phyloP scores from a whole-genome alignment of 495 filamentous ascomycete species.

The Podospora sp. region DNA sequence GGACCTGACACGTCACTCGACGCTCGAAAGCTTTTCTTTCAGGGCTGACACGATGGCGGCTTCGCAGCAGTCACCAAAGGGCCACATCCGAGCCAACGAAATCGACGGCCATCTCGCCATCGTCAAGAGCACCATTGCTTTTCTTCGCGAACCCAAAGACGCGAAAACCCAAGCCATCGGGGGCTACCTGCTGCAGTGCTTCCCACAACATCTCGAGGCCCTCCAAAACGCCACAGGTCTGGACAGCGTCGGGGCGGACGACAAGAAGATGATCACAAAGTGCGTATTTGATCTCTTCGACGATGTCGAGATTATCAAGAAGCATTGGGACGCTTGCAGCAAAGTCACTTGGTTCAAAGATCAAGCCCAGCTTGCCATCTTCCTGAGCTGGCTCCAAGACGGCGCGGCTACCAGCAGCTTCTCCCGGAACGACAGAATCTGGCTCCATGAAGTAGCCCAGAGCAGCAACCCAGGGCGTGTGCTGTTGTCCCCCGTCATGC shows the following conservation, averaged over 20 bases:
- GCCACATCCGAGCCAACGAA: conserved; percentile 2
- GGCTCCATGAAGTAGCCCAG: background rate
- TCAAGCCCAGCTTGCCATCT: conserved; percentile 1
- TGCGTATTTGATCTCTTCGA: conserved; percentile 1
- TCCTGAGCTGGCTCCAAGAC: background rate
- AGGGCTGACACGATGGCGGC: background rate
- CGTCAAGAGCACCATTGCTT: background rate
- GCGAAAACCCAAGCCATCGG: background rate
- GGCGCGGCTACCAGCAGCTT: background rate
- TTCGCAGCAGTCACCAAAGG: background rate
- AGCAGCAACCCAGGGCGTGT: background rate
- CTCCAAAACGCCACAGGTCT: background rate
- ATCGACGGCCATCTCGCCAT: conserved; percentile 1
- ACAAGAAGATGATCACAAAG: background rate
- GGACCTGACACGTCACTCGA: conserved; percentile 14
- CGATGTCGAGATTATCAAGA: conserved; percentile 5
- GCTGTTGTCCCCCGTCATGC: background rate
- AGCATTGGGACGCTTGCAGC: background rate
- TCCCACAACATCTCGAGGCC: background rate
- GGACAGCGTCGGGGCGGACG: background rate
- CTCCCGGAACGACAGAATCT: conserved; percentile 2
- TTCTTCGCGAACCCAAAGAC: background rate
- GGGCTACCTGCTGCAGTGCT: background rate
- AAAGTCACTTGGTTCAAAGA: conserved; percentile 5
- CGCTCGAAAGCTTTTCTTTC: conserved; percentile 15